Evolutionary conservation across 352 stramenopile genomes (phyloP).

Genomic region (Paralagenidium karlingii): DNA sequence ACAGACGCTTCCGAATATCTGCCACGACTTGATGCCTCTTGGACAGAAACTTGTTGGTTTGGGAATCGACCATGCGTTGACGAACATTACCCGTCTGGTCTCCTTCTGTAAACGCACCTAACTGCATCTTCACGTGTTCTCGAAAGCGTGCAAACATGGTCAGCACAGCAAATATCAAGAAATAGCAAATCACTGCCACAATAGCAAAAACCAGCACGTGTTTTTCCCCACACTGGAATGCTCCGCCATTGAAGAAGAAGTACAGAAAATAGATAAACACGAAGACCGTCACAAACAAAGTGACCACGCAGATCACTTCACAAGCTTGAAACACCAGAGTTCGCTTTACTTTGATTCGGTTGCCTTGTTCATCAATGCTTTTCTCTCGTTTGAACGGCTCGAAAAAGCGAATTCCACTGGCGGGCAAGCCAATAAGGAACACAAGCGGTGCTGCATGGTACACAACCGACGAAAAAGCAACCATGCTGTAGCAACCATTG

Average conservation of each 20-base stretch:
- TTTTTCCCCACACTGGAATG: constrained; percentile 34
- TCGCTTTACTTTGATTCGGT: constrained; percentile 60
- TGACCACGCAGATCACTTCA: constrained; percentile 37
- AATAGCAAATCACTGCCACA: constrained; percentile 37
- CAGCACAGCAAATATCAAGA: constrained; percentile 46
- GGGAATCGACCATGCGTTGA: constrained; percentile 39
- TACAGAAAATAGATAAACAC: constrained; percentile 62
- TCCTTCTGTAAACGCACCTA: constrained; percentile 69
- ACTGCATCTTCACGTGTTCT: constrained; percentile 76
- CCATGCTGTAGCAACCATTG: constrained; percentile 59
- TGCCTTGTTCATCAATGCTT: constrained; percentile 17
- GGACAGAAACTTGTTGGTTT: constrained; percentile 40
- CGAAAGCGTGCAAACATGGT: constrained; percentile 63
- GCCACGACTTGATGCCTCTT: constrained; percentile 35
- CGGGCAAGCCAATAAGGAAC: constrained; percentile 42
- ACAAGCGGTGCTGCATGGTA: constrained; percentile 49
- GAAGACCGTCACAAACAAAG: constrained; percentile 38
- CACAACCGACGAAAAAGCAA: constrained; percentile 62
- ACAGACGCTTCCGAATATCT: constrained; percentile 50
- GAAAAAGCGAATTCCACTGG: constrained; percentile 38
- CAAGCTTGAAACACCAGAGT: constrained; percentile 58
- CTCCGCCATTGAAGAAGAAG: constrained; percentile 71
- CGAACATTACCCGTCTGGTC: constrained; percentile 65
- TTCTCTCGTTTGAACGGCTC: constrained; percentile 59
- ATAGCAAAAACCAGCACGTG: constrained; percentile 42